These are phyloP conservation scores for Nakaseomyces sp. DNA, from an alignment of 1,139 yeast genomes.

Conservation along the genomic window DNA sequence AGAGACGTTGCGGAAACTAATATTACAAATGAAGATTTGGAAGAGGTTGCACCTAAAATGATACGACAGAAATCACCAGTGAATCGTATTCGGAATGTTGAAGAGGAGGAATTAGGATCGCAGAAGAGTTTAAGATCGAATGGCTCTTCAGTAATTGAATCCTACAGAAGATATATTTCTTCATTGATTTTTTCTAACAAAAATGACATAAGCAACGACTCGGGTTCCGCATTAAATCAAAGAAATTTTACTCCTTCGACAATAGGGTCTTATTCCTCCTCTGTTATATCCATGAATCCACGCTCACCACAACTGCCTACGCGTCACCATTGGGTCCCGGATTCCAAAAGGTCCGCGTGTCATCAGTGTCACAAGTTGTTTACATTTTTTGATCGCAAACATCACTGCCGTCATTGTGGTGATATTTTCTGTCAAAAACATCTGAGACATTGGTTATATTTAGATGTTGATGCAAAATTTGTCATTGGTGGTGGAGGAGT, in stretches of 20 bases:
- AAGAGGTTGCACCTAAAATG: not conserved
- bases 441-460: slow-evolving; percentile 38
- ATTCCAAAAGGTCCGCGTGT: slow-evolving; percentile 54
- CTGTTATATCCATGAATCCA: slow-evolving; percentile 7
- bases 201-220: slow-evolving; percentile 5
- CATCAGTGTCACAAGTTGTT: slow-evolving; percentile 59
- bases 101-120: not conserved
- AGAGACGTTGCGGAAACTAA: slow-evolving; percentile 44
- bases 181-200: slow-evolving; percentile 7
- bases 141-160: slow-evolving; percentile 8
- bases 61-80: not conserved
- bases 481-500: slow-evolving; percentile 54
- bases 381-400: slow-evolving; percentile 76
- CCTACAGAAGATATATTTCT: slow-evolving; percentile 7
- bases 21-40: slow-evolving; percentile 32
- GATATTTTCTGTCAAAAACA: slow-evolving; percentile 76
- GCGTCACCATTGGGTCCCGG: slow-evolving; percentile 71
- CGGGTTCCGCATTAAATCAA: slow-evolving; percentile 1
- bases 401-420: slow-evolving; percentile 92
- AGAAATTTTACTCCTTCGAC: slow-evolving; percentile 5
- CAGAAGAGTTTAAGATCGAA: slow-evolving; percentile 7
- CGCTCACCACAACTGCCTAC: slow-evolving; percentile 38
- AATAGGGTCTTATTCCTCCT: slow-evolving; percentile 3
- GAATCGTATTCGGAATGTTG: not conserved
- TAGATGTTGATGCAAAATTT: slow-evolving; percentile 64